These are phyloP conservation scores for Pseudonitzschia delicatissima DNA, from an alignment of 108 stramenopile species.

Conservation along the genomic window DNA sequence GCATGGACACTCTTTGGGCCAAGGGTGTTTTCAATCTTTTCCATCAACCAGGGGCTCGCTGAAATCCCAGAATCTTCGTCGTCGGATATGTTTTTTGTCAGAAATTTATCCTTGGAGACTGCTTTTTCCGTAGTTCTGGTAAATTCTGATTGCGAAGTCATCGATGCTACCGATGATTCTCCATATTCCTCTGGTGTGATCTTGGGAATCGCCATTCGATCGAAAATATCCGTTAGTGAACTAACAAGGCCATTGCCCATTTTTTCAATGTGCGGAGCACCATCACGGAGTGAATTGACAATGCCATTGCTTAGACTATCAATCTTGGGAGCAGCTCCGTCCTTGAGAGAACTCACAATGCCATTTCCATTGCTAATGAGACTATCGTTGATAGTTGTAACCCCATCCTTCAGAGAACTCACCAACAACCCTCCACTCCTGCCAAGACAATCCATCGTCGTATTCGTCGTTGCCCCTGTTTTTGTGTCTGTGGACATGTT, in stretches of 20 bases:
- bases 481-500: not conserved
- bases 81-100: not conserved
- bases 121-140: not conserved
- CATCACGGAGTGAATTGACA: not conserved
- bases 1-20: conserved; percentile 70
- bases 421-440: no score
- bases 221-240: conserved; percentile 21
- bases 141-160: not conserved
- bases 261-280: not conserved
- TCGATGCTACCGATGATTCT: conserved; percentile 3
- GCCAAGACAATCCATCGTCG: no score
- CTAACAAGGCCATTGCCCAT: not conserved
- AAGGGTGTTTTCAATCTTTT: conserved; percentile 73
- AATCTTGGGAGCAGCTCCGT: no score
- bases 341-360: no score
- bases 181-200: conserved; percentile 21
- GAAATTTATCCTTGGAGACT: not conserved
- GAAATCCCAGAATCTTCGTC: conserved; percentile 40
- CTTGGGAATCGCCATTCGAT: conserved; percentile 19
- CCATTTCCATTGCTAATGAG: no score
- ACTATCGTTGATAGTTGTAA: no score
- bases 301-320: not conserved
- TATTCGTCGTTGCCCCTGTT: not conserved
- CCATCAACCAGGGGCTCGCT: conserved; percentile 67
- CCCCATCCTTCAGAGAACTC: no score